Evolutionary conservation across 331 rosid genomes (phyloP).

Genomic region (Acacia concinna): DNA sequence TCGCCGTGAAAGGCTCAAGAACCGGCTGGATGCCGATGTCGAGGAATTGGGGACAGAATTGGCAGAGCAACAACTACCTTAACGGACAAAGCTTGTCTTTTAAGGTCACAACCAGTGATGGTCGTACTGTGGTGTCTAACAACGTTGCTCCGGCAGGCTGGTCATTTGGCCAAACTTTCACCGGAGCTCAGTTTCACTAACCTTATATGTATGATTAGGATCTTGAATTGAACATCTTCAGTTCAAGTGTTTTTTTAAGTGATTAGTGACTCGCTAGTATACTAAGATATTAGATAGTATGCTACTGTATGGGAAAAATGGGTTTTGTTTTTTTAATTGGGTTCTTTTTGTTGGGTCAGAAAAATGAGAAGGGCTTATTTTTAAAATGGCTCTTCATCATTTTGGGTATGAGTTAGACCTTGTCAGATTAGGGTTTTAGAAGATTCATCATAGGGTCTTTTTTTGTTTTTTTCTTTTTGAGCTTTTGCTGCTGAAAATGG

Average conservation of each 20-base stretch:
- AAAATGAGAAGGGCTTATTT: conserved; percentile 60
- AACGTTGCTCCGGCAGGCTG: conserved; percentile 80
- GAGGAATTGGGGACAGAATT: conserved; percentile 98
- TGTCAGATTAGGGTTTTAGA: conserved; percentile 26
- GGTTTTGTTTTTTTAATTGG: not conserved
- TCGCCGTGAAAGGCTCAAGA: conserved; percentile 76
- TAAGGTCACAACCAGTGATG: conserved; percentile 91
- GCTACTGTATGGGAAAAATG: conserved; percentile 32
- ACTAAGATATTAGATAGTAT: conserved; percentile 80
- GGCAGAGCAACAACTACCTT: conserved; percentile 93
- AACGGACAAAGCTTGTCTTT: conserved; percentile 90
- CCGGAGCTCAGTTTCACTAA: conserved; percentile 83
- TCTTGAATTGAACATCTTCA: not conserved
- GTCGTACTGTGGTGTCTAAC: conserved; percentile 62
- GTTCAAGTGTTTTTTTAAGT: conserved; percentile 28
- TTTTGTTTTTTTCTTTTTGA: not conserved
- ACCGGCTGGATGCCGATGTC: conserved; percentile 90
- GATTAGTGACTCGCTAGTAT: conserved; percentile 55
- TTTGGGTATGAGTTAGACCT: conserved; percentile 31
- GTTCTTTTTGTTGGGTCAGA: conserved; percentile 38
- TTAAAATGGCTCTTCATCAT: conserved; percentile 58
- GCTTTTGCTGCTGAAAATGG: conserved; percentile 36
- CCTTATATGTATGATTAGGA: not conserved
- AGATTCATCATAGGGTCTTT: conserved; percentile 38
- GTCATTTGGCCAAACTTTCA: conserved; percentile 96